Percentiles rank a stretch among this genome's conserved stretches.
phyloP scores from a whole-genome alignment of 192 early-diverging fungal genomes.

The Entomortierella beljakovae region DNA sequence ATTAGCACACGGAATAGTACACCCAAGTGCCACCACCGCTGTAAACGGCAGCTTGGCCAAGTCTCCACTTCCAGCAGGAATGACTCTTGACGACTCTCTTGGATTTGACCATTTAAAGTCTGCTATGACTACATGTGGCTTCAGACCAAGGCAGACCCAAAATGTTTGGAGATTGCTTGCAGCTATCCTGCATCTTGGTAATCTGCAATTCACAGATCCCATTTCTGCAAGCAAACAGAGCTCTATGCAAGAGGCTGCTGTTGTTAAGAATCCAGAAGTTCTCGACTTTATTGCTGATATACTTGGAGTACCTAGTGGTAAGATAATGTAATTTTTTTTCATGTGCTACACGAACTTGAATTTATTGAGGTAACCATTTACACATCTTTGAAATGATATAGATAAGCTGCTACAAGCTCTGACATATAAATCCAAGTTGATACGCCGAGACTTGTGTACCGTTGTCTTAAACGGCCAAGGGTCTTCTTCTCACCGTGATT shows the following conservation, averaged over 20 bases:
- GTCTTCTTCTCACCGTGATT: slow-evolving; percentile 84
- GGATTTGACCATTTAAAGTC: slow-evolving; percentile 74
- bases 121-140: slow-evolving; percentile 70
- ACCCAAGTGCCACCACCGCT: background rate
- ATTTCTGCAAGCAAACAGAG: slow-evolving; percentile 65
- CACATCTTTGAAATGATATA: background rate
- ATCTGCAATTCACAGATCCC: slow-evolving; percentile 82
- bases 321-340: slow-evolving; percentile 5
- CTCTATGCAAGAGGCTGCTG: slow-evolving; percentile 76
- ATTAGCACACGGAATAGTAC: background rate
- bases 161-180: slow-evolving; percentile 88
- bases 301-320: slow-evolving; percentile 79
- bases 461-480: slow-evolving; percentile 87
- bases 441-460: slow-evolving; percentile 88
- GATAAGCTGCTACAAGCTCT: slow-evolving; percentile 74
- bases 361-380: background rate
- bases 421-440: slow-evolving; percentile 84
- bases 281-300: slow-evolving; percentile 80
- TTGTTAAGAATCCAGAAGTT: slow-evolving; percentile 80
- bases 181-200: slow-evolving; percentile 92
- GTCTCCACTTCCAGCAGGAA: slow-evolving; percentile 36
- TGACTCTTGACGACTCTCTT: slow-evolving; percentile 62
- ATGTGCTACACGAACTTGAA: background rate
- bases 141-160: slow-evolving; percentile 73
- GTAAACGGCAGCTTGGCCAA: background rate